Evolutionary conservation across 139 green algal genomes (phyloP), one percentile per base, ranked within the genome.

Genomic region (Gonium pectorale): DNA sequence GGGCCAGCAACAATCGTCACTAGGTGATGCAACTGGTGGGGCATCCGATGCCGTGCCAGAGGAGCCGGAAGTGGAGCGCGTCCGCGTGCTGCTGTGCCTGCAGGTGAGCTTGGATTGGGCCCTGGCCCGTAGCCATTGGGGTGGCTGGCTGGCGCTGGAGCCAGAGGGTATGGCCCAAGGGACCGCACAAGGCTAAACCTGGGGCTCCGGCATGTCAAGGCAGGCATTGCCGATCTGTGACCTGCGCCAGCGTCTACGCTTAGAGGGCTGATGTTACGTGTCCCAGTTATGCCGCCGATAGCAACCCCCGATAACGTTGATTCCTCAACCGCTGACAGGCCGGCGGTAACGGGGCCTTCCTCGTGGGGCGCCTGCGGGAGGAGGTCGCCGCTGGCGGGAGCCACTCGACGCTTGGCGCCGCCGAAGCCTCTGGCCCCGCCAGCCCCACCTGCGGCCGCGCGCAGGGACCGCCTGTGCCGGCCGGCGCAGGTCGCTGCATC

Each of bases 261-360:
- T n/a, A n/a, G n/a, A n/a, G n/a, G n/a, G n/a, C n/a, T n/a, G n/a
- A n/a, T n/a, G n/a, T n/a, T n/a, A n/a, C n/a, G n/a, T n/a, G n/a
- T n/a, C n/a, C n/a, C n/a, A n/a, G n/a, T n/a, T n/a, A n/a, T n/a
- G n/a, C n/a, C n/a, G n/a, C n/a, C n/a, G n/a, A n/a, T n/a, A n/a
- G n/a, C n/a, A n/a, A n/a, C n/a, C n/a, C n/a, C n/a, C n/a, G n/a
- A n/a, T n/a, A n/a, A n/a, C n/a, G n/a, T n/a, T n/a, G n/a, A n/a
- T n/a, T n/a, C n/a, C n/a, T n/a, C n/a, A n/a, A n/a, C n/a, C n/a
- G n/a, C n/a, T 44, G 46, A 37, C 70, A 90, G 86, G 80, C 51
- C 35, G 87, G 83, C 40, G 83, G 87, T 54, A 91, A 85, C 40
- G 88, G 88, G 35, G 81, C 56, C 59, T 88, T 89, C 67, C 67